Base-by-base conservation (phyloP, 1,284 basidiomycete genomes). In the Vanrija pseudolonga region DNA sequence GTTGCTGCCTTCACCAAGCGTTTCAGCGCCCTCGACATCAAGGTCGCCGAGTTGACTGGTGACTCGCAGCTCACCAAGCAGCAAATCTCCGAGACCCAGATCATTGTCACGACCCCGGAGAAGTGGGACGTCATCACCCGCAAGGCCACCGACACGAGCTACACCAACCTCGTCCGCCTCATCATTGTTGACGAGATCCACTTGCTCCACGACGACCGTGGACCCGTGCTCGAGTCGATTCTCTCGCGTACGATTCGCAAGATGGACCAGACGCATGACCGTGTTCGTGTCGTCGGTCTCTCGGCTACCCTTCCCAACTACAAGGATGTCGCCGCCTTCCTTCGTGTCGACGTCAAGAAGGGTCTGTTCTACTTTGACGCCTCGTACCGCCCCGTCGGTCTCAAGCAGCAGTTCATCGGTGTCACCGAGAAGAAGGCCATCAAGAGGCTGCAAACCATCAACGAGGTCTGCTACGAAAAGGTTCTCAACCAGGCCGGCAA, bases 51-150 rank as follows among this genome's bases (percentile, higher is more conserved):
- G 74, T 82, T 99, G 51, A 99, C 96, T 0, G 96, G 96, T 42
- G 96, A 99, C 76, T 85, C 89, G 40, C 95, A 98, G 80, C 88
- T 98, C 83, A 98, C 95, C 56, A 99, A 98, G 77, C 87, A 92
- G 61, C 95, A 98, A 74, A 98, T 98, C 57, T 79, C 92, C 4
- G 91, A 96, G 73, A 98, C 96, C 0, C 95, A 98, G 73, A 91
- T 99, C 69, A 98, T 99, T 72, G 94, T 98, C 61, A 98, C 95
- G 0, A 98, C 96, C 0, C 96, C 96, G 0, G 96, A 99, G 78
- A 98, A 99, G 76, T 98, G 93, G 92, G 96, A 98, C 68, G 94
- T 98, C 65, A 96, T 98, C 74, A 98, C 93, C 24, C 88, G 96
- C 62, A 99, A 99, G 80, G 90, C 87, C 64, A 95, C 93, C 7